Evolutionary conservation across 306 rosid species (phyloP), one percentile per base, ranked within the genome.

Genomic region (Mimosa pudica): DNA sequence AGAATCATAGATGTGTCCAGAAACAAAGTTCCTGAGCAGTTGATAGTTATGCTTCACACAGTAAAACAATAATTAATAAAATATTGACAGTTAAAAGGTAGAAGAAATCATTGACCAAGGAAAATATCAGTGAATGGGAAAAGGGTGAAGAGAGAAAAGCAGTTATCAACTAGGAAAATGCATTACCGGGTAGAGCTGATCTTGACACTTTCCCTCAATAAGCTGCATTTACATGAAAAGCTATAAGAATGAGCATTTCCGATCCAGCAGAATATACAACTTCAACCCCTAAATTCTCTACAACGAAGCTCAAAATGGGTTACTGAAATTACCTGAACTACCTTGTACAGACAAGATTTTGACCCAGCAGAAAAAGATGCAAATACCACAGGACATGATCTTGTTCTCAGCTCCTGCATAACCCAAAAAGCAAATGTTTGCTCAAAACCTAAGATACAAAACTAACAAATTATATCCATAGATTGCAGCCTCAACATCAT

Each of bases 1-100:
- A 79, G 98, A 95, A 86, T 95, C 98, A 81, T 89, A 95, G 71
- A 95, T 88, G 71, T 91, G 92, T 60, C 99, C 99, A 8, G 93
- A 89, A 71, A 93, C 75, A 79, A 90, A 90, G 79, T 85, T 91
- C 81, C 96, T 86, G 72, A 93, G 90, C 86, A 86, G 82, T 71
- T 78, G 95, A 81, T 85, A 91, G 82, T 85, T 85, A 62, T 51
- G 87, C 98, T 95, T 64, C 85, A 87, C 74, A 82, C 80, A 78
- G 81, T 41, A 83, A 76, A 74, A 71, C 55, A 81, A 67, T 32
- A 67, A 74, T 71, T 54, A 83, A 38, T 70, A 81, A 77, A 68
- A 65, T 57, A 57, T 63, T 52, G 14, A 70, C 42, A 51, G 35
- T 63, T 16, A 41, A 32, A 55, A 32, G 46, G 49, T 14, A 49